Base-by-base conservation (phyloP, 2,329 filamentous ascomycete species). In the Ophiocordyceps camponoti-leonardi region DNA sequence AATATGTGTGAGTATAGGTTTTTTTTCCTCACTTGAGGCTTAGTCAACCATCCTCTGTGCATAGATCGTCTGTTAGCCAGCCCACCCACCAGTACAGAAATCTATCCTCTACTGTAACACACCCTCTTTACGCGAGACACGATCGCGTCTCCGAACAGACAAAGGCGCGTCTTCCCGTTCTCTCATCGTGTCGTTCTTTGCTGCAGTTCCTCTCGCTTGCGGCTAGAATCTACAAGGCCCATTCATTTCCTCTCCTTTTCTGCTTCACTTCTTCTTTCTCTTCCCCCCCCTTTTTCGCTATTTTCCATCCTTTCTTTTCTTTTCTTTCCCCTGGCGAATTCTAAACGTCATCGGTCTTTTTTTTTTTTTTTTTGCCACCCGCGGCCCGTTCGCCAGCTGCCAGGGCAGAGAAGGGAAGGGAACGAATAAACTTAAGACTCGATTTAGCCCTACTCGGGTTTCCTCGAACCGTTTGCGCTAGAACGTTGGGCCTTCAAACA, bases 111-210 rank as follows among this genome's bases (percentile, higher is more conserved):
- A 11, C 26, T 28, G 26, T 28, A 28, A 28, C 26, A 28, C 26
- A 26, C 26, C 6, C 26, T 10, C 26, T 28, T 28, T 28, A 28
- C 26, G 26, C 26, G 26, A 28, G 26, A 28, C 26, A 28, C 26
- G 26, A 10, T 28, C 26, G 26, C 26, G 26, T 28, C 26, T 28
- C 11, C 4, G 26, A 28, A 28, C 26, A 28, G 26, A 28, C 4
- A 28, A 63, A 23, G 22, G 50, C 49, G 49, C 62, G 60, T 28
- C 52, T 56, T 47, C n/a, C n/a, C 51, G 42, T 46, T 53, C 54
- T 63, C 61, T 62, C 60, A 62, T 64, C 49, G 48, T 47, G 28
- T 19, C n/a, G n/a, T 23, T 23, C 22, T 23, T 6, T 23, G 22
- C 22, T 23, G 6, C 51, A 51, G 49, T 49, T 56, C 56, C 54